Evolutionary conservation across 176 grass and related monocot genomes (phyloP).

Genomic region (Oryza rufipogon): DNA sequence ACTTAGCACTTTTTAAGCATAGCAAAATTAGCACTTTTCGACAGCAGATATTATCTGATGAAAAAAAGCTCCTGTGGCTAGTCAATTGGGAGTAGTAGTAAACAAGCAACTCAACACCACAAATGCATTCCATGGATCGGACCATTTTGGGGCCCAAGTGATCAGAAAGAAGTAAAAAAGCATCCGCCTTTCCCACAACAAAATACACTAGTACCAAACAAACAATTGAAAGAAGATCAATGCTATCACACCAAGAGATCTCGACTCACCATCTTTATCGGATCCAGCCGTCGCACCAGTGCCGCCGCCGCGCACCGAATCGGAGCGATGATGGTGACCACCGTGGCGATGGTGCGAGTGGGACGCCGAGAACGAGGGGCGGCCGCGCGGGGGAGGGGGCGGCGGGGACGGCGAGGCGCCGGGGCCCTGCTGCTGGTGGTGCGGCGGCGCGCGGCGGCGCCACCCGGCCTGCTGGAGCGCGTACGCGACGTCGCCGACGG

Average conservation of each 20-base stretch:
- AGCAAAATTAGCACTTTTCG: not conserved
- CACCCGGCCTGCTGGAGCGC: slow-evolving; percentile 76
- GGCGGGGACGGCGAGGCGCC: slow-evolving; percentile 33
- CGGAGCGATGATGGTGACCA: slow-evolving; percentile 34
- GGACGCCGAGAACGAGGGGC: slow-evolving; percentile 36
- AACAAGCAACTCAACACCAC: not conserved
- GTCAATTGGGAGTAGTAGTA: not conserved
- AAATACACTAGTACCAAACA: slow-evolving; percentile 20
- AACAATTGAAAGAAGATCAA: slow-evolving; percentile 19
- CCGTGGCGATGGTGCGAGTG: slow-evolving; percentile 42
- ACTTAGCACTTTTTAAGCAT: not conserved
- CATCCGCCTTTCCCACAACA: slow-evolving; percentile 1
- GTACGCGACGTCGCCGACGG: slow-evolving; percentile 64
- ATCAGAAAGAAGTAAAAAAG: not conserved
- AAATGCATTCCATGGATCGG: slow-evolving; percentile 27
- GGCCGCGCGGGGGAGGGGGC: slow-evolving; percentile 33
- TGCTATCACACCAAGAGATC: slow-evolving; percentile 2
- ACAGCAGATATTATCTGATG: not conserved
- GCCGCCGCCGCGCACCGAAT: slow-evolving; percentile 22
- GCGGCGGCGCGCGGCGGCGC: slow-evolving; percentile 47
- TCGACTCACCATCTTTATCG: slow-evolving; percentile 50
- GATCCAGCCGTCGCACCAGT: slow-evolving; percentile 19
- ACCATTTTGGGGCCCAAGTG: not conserved
- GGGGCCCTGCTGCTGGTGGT: slow-evolving; percentile 33
- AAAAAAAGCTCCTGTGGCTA: not conserved